Evolutionary conservation across 2,329 filamentous ascomycete genomes (phyloP), one percentile per base, ranked within the genome.

Genomic region (Penicillium aurantiogriseum): DNA sequence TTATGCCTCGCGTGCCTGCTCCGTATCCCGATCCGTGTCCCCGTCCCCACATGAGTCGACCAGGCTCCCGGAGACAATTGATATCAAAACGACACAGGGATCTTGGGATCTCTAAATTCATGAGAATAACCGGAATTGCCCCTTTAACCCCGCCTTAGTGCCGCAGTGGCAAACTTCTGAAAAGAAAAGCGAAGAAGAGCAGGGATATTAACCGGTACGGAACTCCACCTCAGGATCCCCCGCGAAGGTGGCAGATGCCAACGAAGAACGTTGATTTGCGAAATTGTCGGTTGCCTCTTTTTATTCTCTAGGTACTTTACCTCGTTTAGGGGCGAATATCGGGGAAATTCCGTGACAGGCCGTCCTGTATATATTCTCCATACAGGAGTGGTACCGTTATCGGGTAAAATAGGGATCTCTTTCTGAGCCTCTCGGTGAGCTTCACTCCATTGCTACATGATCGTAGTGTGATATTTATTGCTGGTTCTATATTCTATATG

Each of bases 381-480:
- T 57, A 57, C 54, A 27, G 6, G 27, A 29, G 8, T 5, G 29
- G 40, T 64, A 65, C 63, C 38, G 19, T 10, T 11, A 6, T 64
- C 63, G 63, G 63, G 63, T 65, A 65, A 65, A 56, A 29, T 64
- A 64, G 63, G 63, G 40, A 63, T 56, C 51, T 39, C 6, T 36
- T 47, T 44, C 23, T 43, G 35, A 56, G 49, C 38, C 36, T 38
- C 48, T 57, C 63, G 63, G 63, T 64, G 63, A 65, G 53, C 48
- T 59, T 36, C 31, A 36, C 29, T 45, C 39, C 29, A 31, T 27
- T 27, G 25, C 25, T 19, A 44, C 10, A 44, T 29, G n/a, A 29
- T 44, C 0, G 4, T 40, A 40, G 19, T 4, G 6, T 25, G 44
- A 23, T 8, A 25, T 35, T 35, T 21, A 11, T 46, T 46, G 21